Evolutionary conservation across 192 early-diverging fungal species (phyloP), one percentile per base, ranked within the genome.

Genomic region (Entomortierella parvispora): DNA sequence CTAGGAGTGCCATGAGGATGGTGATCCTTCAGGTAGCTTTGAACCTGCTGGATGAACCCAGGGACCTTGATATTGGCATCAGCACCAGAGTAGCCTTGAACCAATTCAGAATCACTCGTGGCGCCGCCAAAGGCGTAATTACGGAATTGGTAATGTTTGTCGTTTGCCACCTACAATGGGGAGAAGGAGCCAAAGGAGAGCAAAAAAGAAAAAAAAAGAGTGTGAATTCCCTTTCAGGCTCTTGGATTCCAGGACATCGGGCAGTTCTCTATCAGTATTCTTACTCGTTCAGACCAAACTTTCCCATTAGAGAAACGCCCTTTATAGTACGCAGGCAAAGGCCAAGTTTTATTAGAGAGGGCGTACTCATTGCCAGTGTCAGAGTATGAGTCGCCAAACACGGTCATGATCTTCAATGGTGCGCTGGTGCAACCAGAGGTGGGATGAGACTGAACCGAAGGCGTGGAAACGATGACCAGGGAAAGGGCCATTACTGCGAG

Each of bases 321-420:
- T 3, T 74, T 59, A 48, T 59, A 22, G 22, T 68, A 59, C 26
- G 63, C 32, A 3, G 59, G 34, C 2, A 55, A 26, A 45, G 69
- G 81, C 66, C 70, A 74, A 9, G 55, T 34, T 2, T 60, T 32
- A 14, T 80, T 67, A 2, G 68, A 60, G 4, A 80, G 56, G 26
- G 56, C 25, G 51, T 56, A 83, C 2, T 70, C 74, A 29, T 82
- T 80, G 44, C 83, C 87, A 26, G 49, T 82, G 65, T 89, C 88
- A 14, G 66, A 71, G 68, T 79, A 78, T 6, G 85, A 87, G 61
- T 89, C 88, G 7, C 88, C 88, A 75, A 89, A 89, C 18, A 80
- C 69, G 17, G 85, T 67, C 28, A 88, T 26, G 37, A 59, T 71
- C 15, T 86, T 68, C 64, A 87, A 56, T 28, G 33, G 46, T 61